A percentile compares a stretch with the other conserved stretches of the same genome.
Conservation (phyloP, 1,284 basidiomycete species). For the Ceratobasidium sp. region DNA sequence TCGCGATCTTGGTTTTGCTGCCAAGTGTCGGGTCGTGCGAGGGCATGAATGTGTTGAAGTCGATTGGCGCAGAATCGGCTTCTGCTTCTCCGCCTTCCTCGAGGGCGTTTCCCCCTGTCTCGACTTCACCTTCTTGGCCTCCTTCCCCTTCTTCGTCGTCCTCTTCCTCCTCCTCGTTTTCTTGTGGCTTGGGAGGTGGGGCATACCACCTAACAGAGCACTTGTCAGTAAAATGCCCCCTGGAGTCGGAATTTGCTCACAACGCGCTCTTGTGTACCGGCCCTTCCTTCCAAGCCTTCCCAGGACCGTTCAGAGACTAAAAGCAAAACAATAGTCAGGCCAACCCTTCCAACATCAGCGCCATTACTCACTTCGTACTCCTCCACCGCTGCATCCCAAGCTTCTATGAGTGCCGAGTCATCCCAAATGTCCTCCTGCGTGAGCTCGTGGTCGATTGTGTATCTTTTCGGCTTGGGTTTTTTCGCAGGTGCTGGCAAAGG, state of each 20-base stretch:
- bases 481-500: constrained; percentile 45
- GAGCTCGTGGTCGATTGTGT: constrained; percentile 67
- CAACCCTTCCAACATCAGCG: constrained; percentile 14
- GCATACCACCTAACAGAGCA: constrained; percentile 36
- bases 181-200: constrained; percentile 19
- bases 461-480: constrained; percentile 54
- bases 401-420: constrained; percentile 79
- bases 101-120: constrained; percentile 47
- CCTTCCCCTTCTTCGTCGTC: constrained; percentile 27
- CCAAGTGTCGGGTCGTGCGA: constrained; percentile 69
- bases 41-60: constrained; percentile 76
- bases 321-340: constrained; percentile 34
- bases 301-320: constrained; percentile 72
- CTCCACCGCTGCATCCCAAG: constrained; percentile 81
- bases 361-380: constrained; percentile 70
- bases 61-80: constrained; percentile 66
- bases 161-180: constrained; percentile 45
- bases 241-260: constrained; percentile 58
- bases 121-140: constrained; percentile 41
- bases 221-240: constrained; percentile 8
- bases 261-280: constrained; percentile 73
- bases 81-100: constrained; percentile 50
- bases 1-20: constrained; percentile 42
- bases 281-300: constrained; percentile 75
- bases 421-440: constrained; percentile 83